These are phyloP conservation scores for Limonium bicolor DNA, from an alignment of 148 eudicot species.

Conservation along the genomic window DNA sequence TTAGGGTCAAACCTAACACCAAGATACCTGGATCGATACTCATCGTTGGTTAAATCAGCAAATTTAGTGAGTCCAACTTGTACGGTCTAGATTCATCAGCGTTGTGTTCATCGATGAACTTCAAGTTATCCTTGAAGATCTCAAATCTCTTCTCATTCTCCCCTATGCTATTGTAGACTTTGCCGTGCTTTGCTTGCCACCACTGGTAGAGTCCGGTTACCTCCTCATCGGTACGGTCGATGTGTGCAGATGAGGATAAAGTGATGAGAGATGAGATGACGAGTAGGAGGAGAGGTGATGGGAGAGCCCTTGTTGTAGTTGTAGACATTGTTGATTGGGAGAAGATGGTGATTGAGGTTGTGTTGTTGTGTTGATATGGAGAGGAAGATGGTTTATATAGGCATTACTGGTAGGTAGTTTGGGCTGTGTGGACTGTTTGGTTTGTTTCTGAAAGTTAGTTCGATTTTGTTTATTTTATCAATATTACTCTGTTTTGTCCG, in stretches of 20 bases:
- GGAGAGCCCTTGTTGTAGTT: too few relatives aligned
- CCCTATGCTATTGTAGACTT: conserved; percentile 43
- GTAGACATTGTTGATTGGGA: too few relatives aligned
- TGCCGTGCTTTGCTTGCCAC: conserved; percentile 61
- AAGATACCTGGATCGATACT: conserved; percentile 46
- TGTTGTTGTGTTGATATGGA: too few relatives aligned
- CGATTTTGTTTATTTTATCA: too few relatives aligned
- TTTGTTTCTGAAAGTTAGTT: too few relatives aligned
- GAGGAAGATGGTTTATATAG: too few relatives aligned
- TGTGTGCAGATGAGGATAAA: background rate
- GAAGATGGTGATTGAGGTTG: too few relatives aligned
- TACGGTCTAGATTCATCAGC: conserved; percentile 27
- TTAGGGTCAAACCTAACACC: conserved; percentile 38
- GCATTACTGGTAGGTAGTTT: too few relatives aligned
- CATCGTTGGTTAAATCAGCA: conserved; percentile 74
- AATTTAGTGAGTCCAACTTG: conserved; percentile 64
- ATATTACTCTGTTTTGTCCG: too few relatives aligned
- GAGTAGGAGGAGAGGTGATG: conserved; percentile 10
- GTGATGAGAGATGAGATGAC: conserved; percentile 8
- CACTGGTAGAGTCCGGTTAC: conserved; percentile 31
- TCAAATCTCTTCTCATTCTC: conserved; percentile 37
- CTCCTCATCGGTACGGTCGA: conserved; percentile 32
- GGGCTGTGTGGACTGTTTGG: too few relatives aligned
- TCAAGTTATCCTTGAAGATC: conserved; percentile 61
- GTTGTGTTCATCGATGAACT: conserved; percentile 60